Evolutionary conservation across 73 alveolate genomes (phyloP).

Genomic region (Blepharisma stoltei): DNA sequence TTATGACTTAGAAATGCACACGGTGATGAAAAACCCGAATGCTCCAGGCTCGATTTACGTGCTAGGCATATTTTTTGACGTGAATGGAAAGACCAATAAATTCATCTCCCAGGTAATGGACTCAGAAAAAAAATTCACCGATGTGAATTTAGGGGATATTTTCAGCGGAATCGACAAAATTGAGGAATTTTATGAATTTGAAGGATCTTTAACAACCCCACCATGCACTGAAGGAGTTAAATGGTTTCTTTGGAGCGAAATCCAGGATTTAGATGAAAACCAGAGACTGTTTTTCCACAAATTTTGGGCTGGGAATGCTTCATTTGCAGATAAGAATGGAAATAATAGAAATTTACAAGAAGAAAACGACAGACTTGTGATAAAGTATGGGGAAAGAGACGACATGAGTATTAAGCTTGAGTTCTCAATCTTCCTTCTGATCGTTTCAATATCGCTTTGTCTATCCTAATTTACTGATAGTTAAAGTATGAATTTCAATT

Average conservation of each 20-base stretch:
- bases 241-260: constrained; percentile 65
- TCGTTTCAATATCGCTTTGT: no score
- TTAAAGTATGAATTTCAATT: no score
- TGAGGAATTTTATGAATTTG: constrained; percentile 28
- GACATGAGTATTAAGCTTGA: no score
- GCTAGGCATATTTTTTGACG: neutral
- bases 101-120: neutral
- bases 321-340: constrained; percentile 69
- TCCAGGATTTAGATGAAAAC: constrained; percentile 46
- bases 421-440: no score
- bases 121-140: neutral
- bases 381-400: neutral
- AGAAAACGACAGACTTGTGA: constrained; percentile 47
- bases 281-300: constrained; percentile 51
- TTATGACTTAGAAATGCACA: constrained; percentile 58
- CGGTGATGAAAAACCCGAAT: constrained; percentile 24
- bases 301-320: constrained; percentile 53
- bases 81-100: neutral
- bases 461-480: no score
- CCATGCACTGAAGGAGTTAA: constrained; percentile 73
- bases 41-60: neutral
- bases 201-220: constrained; percentile 83
- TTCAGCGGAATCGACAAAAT: neutral
- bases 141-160: neutral
- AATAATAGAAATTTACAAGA: constrained; percentile 60